These are phyloP conservation scores for Phytophthora sp. DNA, from an alignment of 352 stramenopile species.

Conservation along the genomic window DNA sequence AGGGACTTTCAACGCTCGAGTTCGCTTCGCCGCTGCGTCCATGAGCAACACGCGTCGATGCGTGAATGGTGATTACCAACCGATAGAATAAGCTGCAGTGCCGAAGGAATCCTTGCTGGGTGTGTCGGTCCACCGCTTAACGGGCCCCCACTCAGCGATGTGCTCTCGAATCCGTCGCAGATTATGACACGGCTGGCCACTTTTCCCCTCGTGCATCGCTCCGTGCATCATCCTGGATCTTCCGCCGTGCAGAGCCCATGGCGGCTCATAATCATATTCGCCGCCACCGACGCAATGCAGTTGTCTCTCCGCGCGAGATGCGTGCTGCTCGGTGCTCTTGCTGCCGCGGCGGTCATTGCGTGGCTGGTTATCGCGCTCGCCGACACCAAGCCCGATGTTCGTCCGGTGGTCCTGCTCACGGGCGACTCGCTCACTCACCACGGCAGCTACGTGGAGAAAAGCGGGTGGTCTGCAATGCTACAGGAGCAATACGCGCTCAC, in stretches of 20 bases:
- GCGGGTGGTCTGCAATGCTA: conserved; percentile 39
- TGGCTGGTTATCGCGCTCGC: conserved; percentile 25
- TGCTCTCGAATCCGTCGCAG: conserved; percentile 15
- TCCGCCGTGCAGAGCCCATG: neutral
- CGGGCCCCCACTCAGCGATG: no score
- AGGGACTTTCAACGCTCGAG: no score
- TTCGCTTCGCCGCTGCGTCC: no score
- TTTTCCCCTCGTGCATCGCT: neutral
- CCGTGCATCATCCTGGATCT: conserved; percentile 18
- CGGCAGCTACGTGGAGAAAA: conserved; percentile 22
- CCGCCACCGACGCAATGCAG: neutral
- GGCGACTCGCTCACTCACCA: conserved; percentile 54
- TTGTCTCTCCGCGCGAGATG: conserved; percentile 10
- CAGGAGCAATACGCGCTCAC: conserved; percentile 39
- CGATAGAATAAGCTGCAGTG: no score
- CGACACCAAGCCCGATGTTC: conserved; percentile 11
- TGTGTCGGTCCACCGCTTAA: no score
- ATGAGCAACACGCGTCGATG: no score
- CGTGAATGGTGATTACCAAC: no score
- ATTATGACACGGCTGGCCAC: conserved; percentile 5
- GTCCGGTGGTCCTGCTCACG: conserved; percentile 32
- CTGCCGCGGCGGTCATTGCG: conserved; percentile 7
- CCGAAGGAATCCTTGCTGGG: no score
- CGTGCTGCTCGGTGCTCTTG: conserved; percentile 4
- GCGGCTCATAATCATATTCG: conserved; percentile 18